Evolutionary conservation across 306 rosid genomes (phyloP).

Genomic region (Hippophae rhamnoides): DNA sequence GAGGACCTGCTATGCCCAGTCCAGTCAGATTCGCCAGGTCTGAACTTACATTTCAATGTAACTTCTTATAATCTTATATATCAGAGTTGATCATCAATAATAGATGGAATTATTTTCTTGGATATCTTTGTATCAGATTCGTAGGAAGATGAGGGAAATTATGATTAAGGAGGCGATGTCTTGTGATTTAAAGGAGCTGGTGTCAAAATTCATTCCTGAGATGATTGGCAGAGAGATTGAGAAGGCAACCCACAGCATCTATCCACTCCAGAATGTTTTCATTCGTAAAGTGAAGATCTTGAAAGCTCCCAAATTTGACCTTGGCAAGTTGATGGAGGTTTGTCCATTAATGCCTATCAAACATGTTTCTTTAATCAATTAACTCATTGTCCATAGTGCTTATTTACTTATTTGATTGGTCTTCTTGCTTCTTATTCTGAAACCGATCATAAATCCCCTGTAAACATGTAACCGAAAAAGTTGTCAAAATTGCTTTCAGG

Average conservation of each 20-base stretch:
- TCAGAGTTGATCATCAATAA: background rate
- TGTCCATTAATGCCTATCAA: background rate
- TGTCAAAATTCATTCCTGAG: constrained; percentile 76
- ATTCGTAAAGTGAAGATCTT: constrained; percentile 80
- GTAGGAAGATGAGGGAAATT: constrained; percentile 81
- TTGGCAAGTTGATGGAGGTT: constrained; percentile 93
- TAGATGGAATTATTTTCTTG: background rate
- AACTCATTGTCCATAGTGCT: background rate
- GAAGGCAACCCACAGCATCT: constrained; percentile 67
- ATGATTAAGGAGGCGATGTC: constrained; percentile 72
- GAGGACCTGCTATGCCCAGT: constrained; percentile 77
- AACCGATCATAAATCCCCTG: too few species aligned
- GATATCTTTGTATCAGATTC: constrained; percentile 39
- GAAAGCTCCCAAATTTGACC: constrained; percentile 93
- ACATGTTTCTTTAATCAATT: too few species aligned
- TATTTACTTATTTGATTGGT: too few species aligned
- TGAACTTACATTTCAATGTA: background rate
- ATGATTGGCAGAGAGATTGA: constrained; percentile 76
- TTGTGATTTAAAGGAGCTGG: constrained; percentile 82
- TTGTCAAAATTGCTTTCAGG: too few species aligned
- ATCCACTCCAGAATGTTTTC: constrained; percentile 81
- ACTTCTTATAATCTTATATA: background rate
- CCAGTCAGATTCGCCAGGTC: constrained; percentile 73
- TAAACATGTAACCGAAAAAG: too few species aligned
- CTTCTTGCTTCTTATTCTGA: too few species aligned